Conservation (phyloP, 495 filamentous ascomycete species). For the Lasiosphaeria ovina region DNA sequence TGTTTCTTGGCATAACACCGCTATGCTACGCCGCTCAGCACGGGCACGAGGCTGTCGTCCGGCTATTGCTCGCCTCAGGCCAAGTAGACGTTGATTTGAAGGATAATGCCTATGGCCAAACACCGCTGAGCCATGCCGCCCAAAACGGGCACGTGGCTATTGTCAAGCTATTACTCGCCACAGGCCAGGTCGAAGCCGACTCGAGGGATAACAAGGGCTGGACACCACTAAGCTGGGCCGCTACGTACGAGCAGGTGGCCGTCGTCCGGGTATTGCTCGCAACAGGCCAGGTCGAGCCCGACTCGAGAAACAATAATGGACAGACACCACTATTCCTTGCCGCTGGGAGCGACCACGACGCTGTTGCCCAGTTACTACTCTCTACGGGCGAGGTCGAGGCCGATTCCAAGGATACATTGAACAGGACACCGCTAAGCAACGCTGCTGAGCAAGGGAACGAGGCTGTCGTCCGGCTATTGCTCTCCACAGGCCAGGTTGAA, state of each 20-base stretch:
- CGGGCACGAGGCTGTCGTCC: background rate
- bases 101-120: background rate
- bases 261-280: background rate
- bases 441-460: background rate
- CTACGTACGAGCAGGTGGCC: no score
- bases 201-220: background rate
- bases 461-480: background rate
- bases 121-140: background rate
- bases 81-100: background rate
- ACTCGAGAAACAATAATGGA: background rate
- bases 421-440: no score
- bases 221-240: background rate
- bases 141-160: background rate
- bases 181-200: background rate
- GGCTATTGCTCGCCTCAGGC: no score
- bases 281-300: background rate
- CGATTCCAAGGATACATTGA: no score
- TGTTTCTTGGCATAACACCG: no score
- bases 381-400: no score
- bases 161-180: background rate
- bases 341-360: no score
- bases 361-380: no score
- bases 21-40: no score
- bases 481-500: background rate
- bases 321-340: no score